A percentile compares a stretch with the other conserved stretches of the same genome.
Evolutionary conservation across 2,329 filamentous ascomycete species (phyloP).

Genomic region (Botrytis fabae): DNA sequence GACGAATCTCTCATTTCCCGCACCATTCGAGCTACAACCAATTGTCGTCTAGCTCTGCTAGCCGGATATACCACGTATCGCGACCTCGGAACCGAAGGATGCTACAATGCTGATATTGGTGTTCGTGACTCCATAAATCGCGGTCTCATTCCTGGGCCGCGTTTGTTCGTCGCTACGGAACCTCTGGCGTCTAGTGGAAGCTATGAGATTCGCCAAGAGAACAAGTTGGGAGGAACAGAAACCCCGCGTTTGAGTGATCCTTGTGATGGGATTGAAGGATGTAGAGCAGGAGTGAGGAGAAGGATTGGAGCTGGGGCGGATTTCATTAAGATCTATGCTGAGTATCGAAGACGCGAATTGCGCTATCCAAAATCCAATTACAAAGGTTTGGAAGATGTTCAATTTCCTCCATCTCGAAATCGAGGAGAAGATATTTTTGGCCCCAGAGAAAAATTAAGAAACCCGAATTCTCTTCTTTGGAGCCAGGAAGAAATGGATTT

Average conservation of each 20-base stretch:
- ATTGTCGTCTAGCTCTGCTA: background rate
- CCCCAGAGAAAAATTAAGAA: background rate
- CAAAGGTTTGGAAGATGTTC: background rate
- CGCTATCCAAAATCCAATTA: background rate
- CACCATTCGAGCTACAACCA: background rate
- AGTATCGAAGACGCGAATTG: background rate
- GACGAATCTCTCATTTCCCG: background rate
- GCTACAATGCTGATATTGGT: background rate
- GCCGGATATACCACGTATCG: conserved; percentile 13
- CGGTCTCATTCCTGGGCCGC: background rate
- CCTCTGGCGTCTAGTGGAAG: background rate
- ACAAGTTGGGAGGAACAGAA: background rate
- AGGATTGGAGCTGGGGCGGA: background rate
- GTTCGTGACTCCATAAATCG: background rate
- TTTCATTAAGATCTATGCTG: background rate
- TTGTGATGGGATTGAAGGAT: background rate
- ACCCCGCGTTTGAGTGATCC: background rate
- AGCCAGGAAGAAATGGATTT: background rate
- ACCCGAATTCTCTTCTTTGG: background rate
- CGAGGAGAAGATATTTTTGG: background rate
- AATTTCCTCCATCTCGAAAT: background rate
- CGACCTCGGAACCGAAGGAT: background rate
- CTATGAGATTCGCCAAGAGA: background rate
- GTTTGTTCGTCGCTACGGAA: background rate
- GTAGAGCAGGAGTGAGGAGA: background rate